A percentile compares a stretch with the other conserved stretches of the same genome.
Conservation (phyloP, 306 rosid species). For the Herpetospermum pedunculosum region DNA sequence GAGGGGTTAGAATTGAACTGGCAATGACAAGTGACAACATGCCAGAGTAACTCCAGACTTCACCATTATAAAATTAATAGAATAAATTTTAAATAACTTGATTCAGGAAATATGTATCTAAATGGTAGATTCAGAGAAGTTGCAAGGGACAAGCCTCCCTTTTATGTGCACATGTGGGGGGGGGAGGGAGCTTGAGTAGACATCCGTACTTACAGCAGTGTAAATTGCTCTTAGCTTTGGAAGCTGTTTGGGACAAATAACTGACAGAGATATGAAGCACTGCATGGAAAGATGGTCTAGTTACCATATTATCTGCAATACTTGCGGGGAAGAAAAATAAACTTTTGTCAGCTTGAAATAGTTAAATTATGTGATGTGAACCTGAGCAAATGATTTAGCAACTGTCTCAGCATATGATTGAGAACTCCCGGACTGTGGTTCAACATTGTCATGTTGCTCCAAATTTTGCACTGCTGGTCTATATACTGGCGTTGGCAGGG, state of each 20-base stretch:
- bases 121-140: background rate
- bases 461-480: conserved; percentile 58
- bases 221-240: conserved; percentile 62
- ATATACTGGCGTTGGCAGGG: conserved; percentile 81
- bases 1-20: background rate
- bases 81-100: background rate
- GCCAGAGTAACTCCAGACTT: conserved; percentile 1
- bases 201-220: conserved; percentile 50
- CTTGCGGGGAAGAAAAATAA: background rate
- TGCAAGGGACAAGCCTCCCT: background rate
- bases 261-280: conserved; percentile 79
- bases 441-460: conserved; percentile 69
- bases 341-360: background rate
- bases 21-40: background rate
- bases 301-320: background rate
- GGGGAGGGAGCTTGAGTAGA: background rate
- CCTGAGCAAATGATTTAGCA: conserved; percentile 85
- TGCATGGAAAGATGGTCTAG: conserved; percentile 30
- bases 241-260: conserved; percentile 88
- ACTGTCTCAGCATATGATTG: conserved; percentile 80
- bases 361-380: conserved; percentile 11
- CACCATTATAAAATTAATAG: background rate
- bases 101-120: background rate
- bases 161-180: background rate
- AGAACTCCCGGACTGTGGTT: conserved; percentile 50